Evolutionary conservation across 2,329 filamentous ascomycete genomes (phyloP).

Genomic region (Arthroderma uncinatum): DNA sequence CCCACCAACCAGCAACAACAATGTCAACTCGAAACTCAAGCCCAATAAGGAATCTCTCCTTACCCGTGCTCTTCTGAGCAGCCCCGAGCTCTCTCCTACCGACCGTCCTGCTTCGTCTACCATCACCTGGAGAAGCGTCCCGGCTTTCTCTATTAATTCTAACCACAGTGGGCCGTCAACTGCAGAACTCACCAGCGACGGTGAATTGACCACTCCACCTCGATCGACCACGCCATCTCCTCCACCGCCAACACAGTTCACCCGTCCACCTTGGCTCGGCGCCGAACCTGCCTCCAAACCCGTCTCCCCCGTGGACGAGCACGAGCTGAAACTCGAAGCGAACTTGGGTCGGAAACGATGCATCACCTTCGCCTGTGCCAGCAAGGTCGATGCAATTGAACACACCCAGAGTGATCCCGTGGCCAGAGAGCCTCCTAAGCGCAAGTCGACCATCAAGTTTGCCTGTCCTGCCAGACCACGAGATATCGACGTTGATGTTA

Average conservation of each 20-base stretch:
- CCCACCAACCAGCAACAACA: background rate
- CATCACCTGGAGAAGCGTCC: slow-evolving; percentile 16
- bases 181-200: slow-evolving; percentile 88
- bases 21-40: slow-evolving; percentile 36
- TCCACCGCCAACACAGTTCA: slow-evolving; percentile 53
- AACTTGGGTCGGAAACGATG: slow-evolving; percentile 66
- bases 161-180: slow-evolving; percentile 72
- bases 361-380: slow-evolving; percentile 82
- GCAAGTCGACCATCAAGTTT: slow-evolving; percentile 38
- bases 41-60: slow-evolving; percentile 66
- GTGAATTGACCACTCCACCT: slow-evolving; percentile 79
- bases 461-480: slow-evolving; percentile 34
- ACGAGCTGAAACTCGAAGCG: slow-evolving; percentile 51
- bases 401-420: slow-evolving; percentile 28
- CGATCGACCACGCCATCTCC: slow-evolving; percentile 80
- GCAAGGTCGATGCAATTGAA: slow-evolving; percentile 37
- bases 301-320: slow-evolving; percentile 25
- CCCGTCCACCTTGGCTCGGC: slow-evolving; percentile 17
- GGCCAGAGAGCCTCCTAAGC: slow-evolving; percentile 28
- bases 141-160: slow-evolving; percentile 26
- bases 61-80: slow-evolving; percentile 67
- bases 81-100: slow-evolving; percentile 42
- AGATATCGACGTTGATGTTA: slow-evolving; percentile 15
- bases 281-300: slow-evolving; percentile 11
- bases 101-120: slow-evolving; percentile 15